These are phyloP conservation scores for Blakeslea trispora DNA, from an alignment of 371 early-diverging fungal species.

Conservation along the genomic window DNA sequence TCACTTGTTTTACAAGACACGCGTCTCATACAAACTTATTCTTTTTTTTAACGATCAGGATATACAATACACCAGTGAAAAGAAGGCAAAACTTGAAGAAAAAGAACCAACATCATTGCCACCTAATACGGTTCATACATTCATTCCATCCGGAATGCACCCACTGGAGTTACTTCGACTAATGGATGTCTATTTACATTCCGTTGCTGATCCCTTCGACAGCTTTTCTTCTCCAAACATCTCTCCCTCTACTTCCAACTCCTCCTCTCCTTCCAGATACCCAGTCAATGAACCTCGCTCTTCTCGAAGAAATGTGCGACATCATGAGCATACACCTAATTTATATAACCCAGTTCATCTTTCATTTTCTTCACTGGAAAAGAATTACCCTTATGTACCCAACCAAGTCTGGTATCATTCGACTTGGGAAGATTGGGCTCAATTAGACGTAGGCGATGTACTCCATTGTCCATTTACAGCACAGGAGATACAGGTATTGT, in stretches of 20 bases:
- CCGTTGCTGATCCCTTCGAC: neutral
- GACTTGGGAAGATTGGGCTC: conserved; percentile 52
- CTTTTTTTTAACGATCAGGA: too few species aligned
- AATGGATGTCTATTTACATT: conserved; percentile 18
- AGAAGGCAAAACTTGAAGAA: too few species aligned
- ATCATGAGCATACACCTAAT: neutral
- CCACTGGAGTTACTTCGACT: conserved; percentile 2
- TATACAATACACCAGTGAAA: neutral
- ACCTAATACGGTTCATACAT: conserved; percentile 9
- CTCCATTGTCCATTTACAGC: conserved; percentile 41
- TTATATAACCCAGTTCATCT: neutral
- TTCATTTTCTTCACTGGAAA: neutral
- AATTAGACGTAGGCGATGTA: conserved; percentile 34
- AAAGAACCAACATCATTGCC: neutral
- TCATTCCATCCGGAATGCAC: conserved; percentile 9
- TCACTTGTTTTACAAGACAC: too few species aligned
- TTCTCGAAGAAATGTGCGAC: neutral
- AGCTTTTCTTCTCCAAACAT: neutral
- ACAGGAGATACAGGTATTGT: neutral
- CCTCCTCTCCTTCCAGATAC: neutral
- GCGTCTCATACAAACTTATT: too few species aligned
- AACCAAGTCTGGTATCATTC: conserved; percentile 33
- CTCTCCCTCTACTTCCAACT: neutral
- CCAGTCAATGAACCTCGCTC: neutral
- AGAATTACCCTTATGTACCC: conserved; percentile 36